Conservation (phyloP, 164 flowering plant species). For the Stephania cephalantha region DNA sequence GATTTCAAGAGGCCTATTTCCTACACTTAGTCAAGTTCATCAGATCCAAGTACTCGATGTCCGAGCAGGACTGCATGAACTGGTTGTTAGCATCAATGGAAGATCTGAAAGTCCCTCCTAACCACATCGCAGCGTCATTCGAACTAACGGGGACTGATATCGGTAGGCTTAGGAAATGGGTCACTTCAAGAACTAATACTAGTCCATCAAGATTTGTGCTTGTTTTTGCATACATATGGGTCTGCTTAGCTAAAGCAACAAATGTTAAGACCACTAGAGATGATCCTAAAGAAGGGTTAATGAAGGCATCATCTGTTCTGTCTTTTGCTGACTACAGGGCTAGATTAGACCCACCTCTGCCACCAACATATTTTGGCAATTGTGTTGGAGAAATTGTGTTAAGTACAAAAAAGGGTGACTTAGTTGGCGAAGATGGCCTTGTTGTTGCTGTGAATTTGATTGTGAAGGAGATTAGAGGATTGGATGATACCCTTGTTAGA, state of each 20-base stretch:
- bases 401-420: constrained; percentile 1
- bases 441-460: not conserved
- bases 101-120: not conserved
- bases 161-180: constrained; percentile 3
- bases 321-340: constrained; percentile 22
- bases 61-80: not conserved
- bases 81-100: not conserved
- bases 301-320: not conserved
- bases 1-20: not conserved
- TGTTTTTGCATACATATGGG: constrained; percentile 21
- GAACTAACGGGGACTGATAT: not conserved
- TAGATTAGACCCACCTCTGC: constrained; percentile 20
- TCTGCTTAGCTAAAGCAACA: constrained; percentile 21
- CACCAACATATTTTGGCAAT: constrained; percentile 3
- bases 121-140: constrained; percentile 13
- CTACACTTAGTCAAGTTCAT: not conserved
- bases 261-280: constrained; percentile 4
- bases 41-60: not conserved
- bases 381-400: not conserved
- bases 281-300: not conserved
- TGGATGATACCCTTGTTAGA: not conserved
- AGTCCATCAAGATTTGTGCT: constrained; percentile 22
- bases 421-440: constrained; percentile 3
- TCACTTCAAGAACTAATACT: not conserved
- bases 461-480: constrained; percentile 10